A percentile compares a stretch with the other conserved stretches of the same genome.
Evolutionary conservation across 2,329 filamentous ascomycete genomes (phyloP).

Genomic region (Ophiostoma sp.): DNA sequence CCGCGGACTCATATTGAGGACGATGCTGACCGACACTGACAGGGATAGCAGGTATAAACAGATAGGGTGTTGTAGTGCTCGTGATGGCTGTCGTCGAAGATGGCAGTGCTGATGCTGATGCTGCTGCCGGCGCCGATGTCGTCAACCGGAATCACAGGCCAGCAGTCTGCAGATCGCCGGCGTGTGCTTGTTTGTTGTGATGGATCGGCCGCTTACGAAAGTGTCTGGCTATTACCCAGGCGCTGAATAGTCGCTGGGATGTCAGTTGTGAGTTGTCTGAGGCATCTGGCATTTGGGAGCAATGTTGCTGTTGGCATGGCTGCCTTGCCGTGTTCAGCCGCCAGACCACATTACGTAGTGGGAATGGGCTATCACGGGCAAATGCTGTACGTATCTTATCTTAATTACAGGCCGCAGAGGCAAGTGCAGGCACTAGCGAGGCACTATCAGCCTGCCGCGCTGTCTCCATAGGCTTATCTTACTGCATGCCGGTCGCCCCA

Average conservation of each 20-base stretch:
- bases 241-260: not conserved
- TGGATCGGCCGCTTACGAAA: not conserved
- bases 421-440: not conserved
- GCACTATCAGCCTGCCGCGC: not conserved
- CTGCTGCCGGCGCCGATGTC: not conserved
- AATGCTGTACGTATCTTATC: too few relatives aligned
- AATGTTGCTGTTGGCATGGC: conserved; percentile 17
- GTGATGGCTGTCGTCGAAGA: not conserved
- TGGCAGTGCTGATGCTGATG: not conserved
- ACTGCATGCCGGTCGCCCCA: conserved; percentile 8
- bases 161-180: not conserved
- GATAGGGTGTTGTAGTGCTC: not conserved
- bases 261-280: not conserved
- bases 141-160: not conserved
- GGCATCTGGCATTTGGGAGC: not conserved
- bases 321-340: conserved; percentile 19
- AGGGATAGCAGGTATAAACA: not conserved
- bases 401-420: not conserved
- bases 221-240: not conserved
- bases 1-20: conserved; percentile 37
- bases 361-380: not conserved
- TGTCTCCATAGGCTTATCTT: conserved; percentile 11
- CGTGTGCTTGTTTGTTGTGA: conserved; percentile 12
- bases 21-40: not conserved
- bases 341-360: conserved; percentile 20